These are phyloP conservation scores for Spathaspora passalidarum DNA, from an alignment of 805 yeast genomes.

Conservation along the genomic window DNA sequence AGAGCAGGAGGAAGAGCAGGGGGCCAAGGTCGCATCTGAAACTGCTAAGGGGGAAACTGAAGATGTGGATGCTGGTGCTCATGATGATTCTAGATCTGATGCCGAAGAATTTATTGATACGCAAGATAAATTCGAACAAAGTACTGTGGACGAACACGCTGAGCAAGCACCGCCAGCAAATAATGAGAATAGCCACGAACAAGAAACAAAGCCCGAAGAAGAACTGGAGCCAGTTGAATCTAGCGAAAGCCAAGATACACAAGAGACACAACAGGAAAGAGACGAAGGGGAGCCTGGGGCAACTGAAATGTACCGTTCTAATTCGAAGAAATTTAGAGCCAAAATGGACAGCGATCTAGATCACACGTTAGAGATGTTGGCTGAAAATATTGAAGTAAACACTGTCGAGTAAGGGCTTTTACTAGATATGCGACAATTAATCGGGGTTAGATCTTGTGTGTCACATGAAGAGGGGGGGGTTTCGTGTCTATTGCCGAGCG, in stretches of 20 bases:
- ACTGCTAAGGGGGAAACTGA: not conserved
- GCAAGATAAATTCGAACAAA: not conserved
- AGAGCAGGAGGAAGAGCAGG: not conserved
- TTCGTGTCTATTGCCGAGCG: no score
- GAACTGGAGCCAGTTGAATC: not conserved
- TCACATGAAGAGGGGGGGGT: no score
- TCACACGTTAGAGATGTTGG: slow-evolving; percentile 36
- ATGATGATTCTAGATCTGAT: not conserved
- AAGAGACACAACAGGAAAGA: not conserved
- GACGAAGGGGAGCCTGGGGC: not conserved
- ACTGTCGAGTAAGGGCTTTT: not conserved
- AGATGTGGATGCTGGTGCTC: no score
- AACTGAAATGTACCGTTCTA: slow-evolving; percentile 18
- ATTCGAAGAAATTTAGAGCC: slow-evolving; percentile 30
- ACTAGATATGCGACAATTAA: no score
- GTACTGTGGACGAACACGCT: not conserved
- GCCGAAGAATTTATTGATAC: not conserved
- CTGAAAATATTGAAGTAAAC: slow-evolving; percentile 27
- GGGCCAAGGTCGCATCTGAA: not conserved
- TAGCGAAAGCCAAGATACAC: not conserved
- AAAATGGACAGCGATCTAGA: slow-evolving; percentile 34
- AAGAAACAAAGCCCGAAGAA: not conserved
- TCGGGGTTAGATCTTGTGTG: no score
- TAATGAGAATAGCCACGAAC: slow-evolving; percentile 2
- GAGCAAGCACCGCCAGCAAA: not conserved